Evolutionary conservation across 1,284 basidiomycete genomes (phyloP), one percentile per base, ranked within the genome.

Genomic region (Athelia sp.): DNA sequence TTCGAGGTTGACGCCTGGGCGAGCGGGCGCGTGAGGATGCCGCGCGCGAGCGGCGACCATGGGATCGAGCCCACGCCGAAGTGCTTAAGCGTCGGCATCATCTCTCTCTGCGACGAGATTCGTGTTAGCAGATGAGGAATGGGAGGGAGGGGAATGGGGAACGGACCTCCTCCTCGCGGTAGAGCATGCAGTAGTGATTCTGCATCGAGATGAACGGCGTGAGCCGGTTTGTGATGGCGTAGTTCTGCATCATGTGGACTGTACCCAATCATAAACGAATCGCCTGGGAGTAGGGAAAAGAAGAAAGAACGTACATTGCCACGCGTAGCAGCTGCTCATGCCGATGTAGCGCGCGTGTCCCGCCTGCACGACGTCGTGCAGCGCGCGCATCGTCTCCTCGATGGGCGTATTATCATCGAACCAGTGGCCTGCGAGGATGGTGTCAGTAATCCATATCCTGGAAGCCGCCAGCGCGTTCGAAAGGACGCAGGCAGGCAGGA

Each of bases 11-110:
- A 11, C 32, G 11, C 11, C 32, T n/a, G n/a, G n/a, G n/a, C n/a
- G n/a, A 34, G 32, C 11, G 32, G 64, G 3, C 65, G 54, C 15
- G 60, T 58, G n/a, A n/a, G n/a, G n/a, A n/a, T n/a, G n/a, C n/a
- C n/a, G n/a, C n/a, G n/a, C n/a, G n/a, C n/a, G n/a, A n/a, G n/a
- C n/a, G n/a, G n/a, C n/a, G n/a, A n/a, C n/a, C n/a, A n/a, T n/a
- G n/a, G n/a, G n/a, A n/a, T n/a, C n/a, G n/a, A n/a, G n/a, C n/a
- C n/a, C n/a, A n/a, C n/a, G n/a, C n/a, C n/a, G n/a, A n/a, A n/a
- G n/a, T n/a, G n/a, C n/a, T n/a, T n/a, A n/a, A n/a, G n/a, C n/a
- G n/a, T n/a, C n/a, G n/a, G n/a, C n/a, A n/a, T n/a, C n/a, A 38
- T n/a, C 22, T 35, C n/a, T n/a, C n/a, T 13, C 13, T 13, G 32